Base-by-base conservation (phyloP, 1,284 basidiomycete genomes). In the Pseudozyma pruni region DNA sequence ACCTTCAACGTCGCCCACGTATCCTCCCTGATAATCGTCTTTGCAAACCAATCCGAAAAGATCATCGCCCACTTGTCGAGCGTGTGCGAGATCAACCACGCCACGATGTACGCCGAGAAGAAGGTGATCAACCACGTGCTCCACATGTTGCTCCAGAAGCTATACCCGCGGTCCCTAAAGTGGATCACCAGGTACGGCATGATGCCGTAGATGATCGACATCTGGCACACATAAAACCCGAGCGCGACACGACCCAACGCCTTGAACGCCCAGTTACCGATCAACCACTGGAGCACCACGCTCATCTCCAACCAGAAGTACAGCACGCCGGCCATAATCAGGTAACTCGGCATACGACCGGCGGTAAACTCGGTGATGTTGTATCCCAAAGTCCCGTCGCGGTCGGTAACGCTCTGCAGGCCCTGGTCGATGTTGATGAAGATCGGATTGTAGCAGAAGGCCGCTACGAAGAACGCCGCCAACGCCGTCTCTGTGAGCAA, bases 211-310 rank as follows among this genome's bases (percentile, higher is more conserved):
- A 84, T 75, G 52, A 81, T 79, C 52, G 83, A 76, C 81, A 83
- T 83, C 74, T 84, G 83, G 74, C 83, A 83, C 33, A 84, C 77
- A 72, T 84, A 84, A 78, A 84, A 84, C 10, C 83, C 83, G 64
- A 83, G 83, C 33, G 83, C 83, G 23, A 83, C 78, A 48, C 83
- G 83, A 40, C 83, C 83, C 43, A 84, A 69, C 75, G 81, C 83
- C 71, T 78, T 79, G 70, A 84, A 83, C 38, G 83, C 43, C 23
- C 68, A 67, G 81, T 83, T 83, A 19, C 73, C 75, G 35, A 80
- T 67, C 44, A 84, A 78, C 83, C 83, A 84, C 59, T 84, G 83
- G 71, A 84, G 79, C 25, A 81, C 80, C 50, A 82, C 82, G 20
- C 76, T 80, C 66, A 84, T 62, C 69, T 84, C 83, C 55, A 83